Evolutionary conservation across 805 yeast species (phyloP).

Genomic region (Wickerhamiella occidentalis): DNA sequence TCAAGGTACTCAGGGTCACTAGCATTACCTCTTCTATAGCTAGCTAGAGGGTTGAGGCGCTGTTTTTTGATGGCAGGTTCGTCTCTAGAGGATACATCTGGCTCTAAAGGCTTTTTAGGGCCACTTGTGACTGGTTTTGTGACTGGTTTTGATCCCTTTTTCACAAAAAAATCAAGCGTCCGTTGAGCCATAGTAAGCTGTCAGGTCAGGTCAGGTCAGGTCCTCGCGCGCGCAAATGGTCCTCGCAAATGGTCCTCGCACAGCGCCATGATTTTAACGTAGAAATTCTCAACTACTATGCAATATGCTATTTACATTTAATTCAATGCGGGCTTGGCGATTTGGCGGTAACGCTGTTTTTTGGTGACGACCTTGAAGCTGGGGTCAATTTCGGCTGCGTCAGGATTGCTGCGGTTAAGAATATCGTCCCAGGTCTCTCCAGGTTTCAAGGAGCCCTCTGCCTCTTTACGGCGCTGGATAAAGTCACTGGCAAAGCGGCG

Average conservation of each 20-base stretch:
- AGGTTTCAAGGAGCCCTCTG: constrained; percentile 43
- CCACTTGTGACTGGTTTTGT: not conserved
- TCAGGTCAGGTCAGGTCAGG: too few species aligned
- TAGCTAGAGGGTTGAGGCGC: not conserved
- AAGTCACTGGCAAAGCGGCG: constrained; percentile 88
- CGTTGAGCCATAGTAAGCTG: constrained; percentile 8
- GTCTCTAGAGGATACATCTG: not conserved
- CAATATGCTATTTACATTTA: constrained; percentile 2
- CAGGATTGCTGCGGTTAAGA: constrained; percentile 31
- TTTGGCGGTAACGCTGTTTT: constrained; percentile 28
- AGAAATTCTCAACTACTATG: not conserved
- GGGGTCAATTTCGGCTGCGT: constrained; percentile 29
- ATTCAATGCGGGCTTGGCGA: constrained; percentile 16
- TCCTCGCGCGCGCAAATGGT: too few species aligned
- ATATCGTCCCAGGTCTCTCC: constrained; percentile 64
- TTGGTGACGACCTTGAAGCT: constrained; percentile 52
- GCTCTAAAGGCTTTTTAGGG: not conserved
- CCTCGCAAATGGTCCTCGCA: too few species aligned
- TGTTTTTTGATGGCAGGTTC: not conserved
- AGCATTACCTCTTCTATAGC: constrained; percentile 2
- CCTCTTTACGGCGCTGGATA: constrained; percentile 58
- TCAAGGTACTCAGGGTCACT: constrained; percentile 3
- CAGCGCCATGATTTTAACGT: too few species aligned
- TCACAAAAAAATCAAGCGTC: constrained; percentile 9
- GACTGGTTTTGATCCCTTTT: not conserved